These are phyloP conservation scores for Gossypium thurberi DNA, from an alignment of 345 rosid genomes.

Conservation along the genomic window DNA sequence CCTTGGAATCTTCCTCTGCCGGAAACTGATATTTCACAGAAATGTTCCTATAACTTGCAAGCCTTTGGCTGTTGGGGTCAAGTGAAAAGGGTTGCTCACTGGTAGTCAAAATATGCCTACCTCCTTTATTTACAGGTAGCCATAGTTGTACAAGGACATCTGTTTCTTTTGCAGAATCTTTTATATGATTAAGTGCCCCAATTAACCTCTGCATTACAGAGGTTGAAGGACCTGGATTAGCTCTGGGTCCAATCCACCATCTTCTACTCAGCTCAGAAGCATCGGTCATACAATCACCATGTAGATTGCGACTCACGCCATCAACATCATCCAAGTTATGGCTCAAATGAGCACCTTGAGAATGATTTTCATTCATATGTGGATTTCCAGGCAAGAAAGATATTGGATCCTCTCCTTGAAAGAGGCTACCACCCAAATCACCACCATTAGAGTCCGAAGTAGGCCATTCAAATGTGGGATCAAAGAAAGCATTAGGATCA, in stretches of 20 bases:
- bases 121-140: constrained; percentile 74
- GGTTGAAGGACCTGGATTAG: constrained; percentile 29
- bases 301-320: neutral
- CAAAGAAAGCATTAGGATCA: constrained; percentile 31
- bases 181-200: constrained; percentile 53
- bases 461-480: constrained; percentile 39
- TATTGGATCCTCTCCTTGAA: constrained; percentile 31
- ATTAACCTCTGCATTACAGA: constrained; percentile 66
- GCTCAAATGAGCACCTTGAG: constrained; percentile 21
- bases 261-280: constrained; percentile 37
- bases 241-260: constrained; percentile 74
- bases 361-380: constrained; percentile 20
- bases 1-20: constrained; percentile 64
- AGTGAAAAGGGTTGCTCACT: constrained; percentile 61
- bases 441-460: constrained; percentile 31
- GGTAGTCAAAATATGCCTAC: constrained; percentile 56
- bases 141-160: constrained; percentile 78
- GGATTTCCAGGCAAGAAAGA: constrained; percentile 17
- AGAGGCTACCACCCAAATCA: constrained; percentile 19
- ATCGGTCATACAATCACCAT: constrained; percentile 16
- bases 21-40: constrained; percentile 70
- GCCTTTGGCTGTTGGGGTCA: constrained; percentile 46
- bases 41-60: constrained; percentile 67
- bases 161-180: constrained; percentile 48
- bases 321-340: constrained; percentile 10